Evolutionary conservation across 768 basidiomycete genomes (phyloP).

Genomic region (Tricholoma furcatifolium): DNA sequence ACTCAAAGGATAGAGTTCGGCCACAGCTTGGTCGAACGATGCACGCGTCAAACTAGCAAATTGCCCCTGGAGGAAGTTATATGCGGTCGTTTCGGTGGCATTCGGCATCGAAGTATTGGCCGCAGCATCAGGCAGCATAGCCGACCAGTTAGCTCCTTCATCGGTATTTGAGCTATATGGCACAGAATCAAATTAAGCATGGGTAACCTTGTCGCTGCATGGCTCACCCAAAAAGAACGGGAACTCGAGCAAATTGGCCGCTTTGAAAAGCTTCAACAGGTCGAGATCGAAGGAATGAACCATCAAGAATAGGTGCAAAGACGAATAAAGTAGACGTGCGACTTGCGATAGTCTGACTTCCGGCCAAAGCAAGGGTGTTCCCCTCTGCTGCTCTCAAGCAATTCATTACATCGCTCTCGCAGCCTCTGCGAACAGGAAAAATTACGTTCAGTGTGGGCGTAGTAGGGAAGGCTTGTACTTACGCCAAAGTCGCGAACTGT

Average conservation of each 20-base stretch:
- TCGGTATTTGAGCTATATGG: slow-evolving; percentile 36
- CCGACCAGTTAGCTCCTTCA: slow-evolving; percentile 42
- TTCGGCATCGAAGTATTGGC: slow-evolving; percentile 39
- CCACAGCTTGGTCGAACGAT: slow-evolving; percentile 30
- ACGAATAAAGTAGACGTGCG: slow-evolving; percentile 33
- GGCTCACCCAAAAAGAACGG: slow-evolving; percentile 38
- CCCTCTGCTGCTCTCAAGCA: slow-evolving; percentile 33
- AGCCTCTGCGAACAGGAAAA: slow-evolving; percentile 10
- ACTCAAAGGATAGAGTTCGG: slow-evolving; percentile 30
- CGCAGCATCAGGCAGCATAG: slow-evolving; percentile 27
- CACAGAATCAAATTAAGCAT: not conserved
- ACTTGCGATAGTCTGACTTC: slow-evolving; percentile 26
- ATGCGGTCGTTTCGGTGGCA: slow-evolving; percentile 37
- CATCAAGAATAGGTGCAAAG: slow-evolving; percentile 39
- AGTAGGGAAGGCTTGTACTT: slow-evolving; percentile 9
- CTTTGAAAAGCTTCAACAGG: slow-evolving; percentile 39
- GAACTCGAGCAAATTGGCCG: slow-evolving; percentile 36
- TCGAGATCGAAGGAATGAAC: slow-evolving; percentile 29
- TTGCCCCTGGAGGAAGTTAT: slow-evolving; percentile 41
- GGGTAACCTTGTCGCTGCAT: not conserved
- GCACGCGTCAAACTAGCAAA: slow-evolving; percentile 27
- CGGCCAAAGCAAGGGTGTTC: slow-evolving; percentile 29
- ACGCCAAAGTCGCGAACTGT: slow-evolving; percentile 36
- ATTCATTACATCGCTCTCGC: slow-evolving; percentile 24
- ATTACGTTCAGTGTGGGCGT: not conserved